Base-by-base conservation (phyloP, 2,329 filamentous ascomycete genomes). In the Fusarium cicatricum region DNA sequence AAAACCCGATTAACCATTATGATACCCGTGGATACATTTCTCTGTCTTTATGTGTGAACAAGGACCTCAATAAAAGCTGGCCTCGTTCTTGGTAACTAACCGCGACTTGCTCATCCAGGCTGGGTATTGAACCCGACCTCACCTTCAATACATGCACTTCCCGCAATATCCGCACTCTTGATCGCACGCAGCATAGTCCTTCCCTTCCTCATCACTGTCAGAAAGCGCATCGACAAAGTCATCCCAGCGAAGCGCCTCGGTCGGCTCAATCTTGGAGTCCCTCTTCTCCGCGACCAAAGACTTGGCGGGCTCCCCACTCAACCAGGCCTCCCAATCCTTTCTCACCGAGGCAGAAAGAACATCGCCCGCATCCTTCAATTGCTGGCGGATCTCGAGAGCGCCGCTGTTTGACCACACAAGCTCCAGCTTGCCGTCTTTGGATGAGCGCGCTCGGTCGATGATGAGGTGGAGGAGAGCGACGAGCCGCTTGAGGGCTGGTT, bases 141-240 rank as follows among this genome's bases (percentile, higher is more conserved):
- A 11, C 11, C 21, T 31, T 59, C 32, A 63, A 12, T 57, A 66
- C 14, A 29, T 34, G 23, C 69, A 70, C 41, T 60, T 56, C 9
- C 69, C 70, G 16, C 68, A 72, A 36, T 72, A 71, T 19, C 66
- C 67, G 33, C 70, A 71, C 43, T 71, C 66, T n/a, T 34, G 32
- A 53, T 70, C 65, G 39, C 70, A 72, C 1, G 66, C 68, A 19
- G 63, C 56, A 32, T 52, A 69, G n/a, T 71, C 69, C 2, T 34
- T 52, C 14, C 34, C 29, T 34, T 54, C 54, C 5, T 44, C 48
- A 11, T 58, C 53, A 8, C 38, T 53, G 28, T 63, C 56, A 40
- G 50, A 63, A 32, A 57, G 51, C 21, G 39, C 38, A 21, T 55
- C 29, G 16, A 38, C 43, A 11, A 40, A 37, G 9, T 56, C 46